Conservation (phyloP, 441 rosid genomes). For the Iberis amara region DNA sequence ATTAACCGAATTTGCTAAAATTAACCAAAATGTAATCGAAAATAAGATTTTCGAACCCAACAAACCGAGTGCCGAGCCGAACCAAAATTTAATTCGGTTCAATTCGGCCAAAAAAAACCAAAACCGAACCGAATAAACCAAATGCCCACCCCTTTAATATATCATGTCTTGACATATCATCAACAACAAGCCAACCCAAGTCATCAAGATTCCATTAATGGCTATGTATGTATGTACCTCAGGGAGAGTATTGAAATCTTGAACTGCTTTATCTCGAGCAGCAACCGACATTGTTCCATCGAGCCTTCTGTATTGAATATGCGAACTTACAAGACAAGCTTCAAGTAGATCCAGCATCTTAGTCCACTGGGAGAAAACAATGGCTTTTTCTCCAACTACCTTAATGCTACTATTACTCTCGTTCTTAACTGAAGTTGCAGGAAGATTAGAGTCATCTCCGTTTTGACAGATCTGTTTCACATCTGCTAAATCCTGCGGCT, state of each 20-base stretch:
- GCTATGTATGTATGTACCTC: slow-evolving; percentile 50
- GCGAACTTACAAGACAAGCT: slow-evolving; percentile 55
- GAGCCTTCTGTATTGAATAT: slow-evolving; percentile 76
- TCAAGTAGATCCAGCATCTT: slow-evolving; percentile 84
- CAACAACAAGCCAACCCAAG: neutral
- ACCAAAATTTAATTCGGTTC: too few relatives aligned
- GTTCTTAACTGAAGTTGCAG: slow-evolving; percentile 2
- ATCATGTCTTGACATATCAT: neutral
- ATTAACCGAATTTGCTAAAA: too few relatives aligned
- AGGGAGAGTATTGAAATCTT: slow-evolving; percentile 77
- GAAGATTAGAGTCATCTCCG: slow-evolving; percentile 26
- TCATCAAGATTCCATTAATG: neutral
- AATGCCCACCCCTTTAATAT: neutral
- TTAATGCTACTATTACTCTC: slow-evolving; percentile 26
- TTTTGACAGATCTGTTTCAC: slow-evolving; percentile 23
- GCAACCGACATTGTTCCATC: slow-evolving; percentile 89
- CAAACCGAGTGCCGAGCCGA: too few relatives aligned
- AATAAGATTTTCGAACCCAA: too few relatives aligned
- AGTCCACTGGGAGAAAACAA: slow-evolving; percentile 93
- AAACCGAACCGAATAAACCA: too few relatives aligned
- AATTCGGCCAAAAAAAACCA: neutral
- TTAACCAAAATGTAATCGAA: too few relatives aligned
- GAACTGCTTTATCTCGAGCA: slow-evolving; percentile 85
- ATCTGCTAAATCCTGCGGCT: slow-evolving; percentile 32
- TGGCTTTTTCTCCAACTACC: slow-evolving; percentile 62